Base-by-base conservation (phyloP, 73 alveolate species). In the Paramecium biaurelia region DNA sequence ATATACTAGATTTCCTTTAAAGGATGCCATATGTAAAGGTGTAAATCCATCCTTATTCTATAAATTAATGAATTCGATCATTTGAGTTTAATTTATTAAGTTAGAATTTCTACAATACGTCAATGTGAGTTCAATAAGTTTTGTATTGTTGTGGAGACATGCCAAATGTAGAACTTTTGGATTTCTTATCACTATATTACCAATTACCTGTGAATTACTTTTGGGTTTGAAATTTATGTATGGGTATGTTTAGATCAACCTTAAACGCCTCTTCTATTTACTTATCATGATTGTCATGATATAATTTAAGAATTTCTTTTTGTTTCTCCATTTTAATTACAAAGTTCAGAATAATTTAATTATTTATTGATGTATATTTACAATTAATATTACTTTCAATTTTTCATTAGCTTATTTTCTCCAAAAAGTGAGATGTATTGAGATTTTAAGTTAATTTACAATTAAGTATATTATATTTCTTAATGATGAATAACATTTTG, bases 31-130 rank as follows among this genome's bases (percentile, higher is more conserved):
- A 23, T 43, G 90, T 5, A 79, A 23, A 24, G 90, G 56, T 0
- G 90, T 79, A 42, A 43, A 79, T 79, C 90, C 90, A 30, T 79
- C 90, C 72, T 79, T 79, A 79, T 79, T 79, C 74, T 79, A 79
- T 41, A 63, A 12, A 47, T 79, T 79, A 24, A 79, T 79, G 41
- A 79, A 79, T 47, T 45, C 72, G 12, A 24, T 26, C 26, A 67
- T 30, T 67, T 67, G 49, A 14, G 38, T 72, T 72, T 34, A 24
- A 38, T 20, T 35, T 35, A 72, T 38, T 72, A 21, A 6, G 6
- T 42, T 72, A 11, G 35, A 35, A 35, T 79, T 79, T 9, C 42
- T 79, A 47, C 90, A 79, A 45, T 79, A 43, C 6, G 45, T 45
- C 42, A 79, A 10, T 24, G 56, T 41, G 20, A 47, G 42, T 24